phyloP scores from a whole-genome alignment of 2,329 filamentous ascomycete genomes.

The Aureobasidium sp. region DNA sequence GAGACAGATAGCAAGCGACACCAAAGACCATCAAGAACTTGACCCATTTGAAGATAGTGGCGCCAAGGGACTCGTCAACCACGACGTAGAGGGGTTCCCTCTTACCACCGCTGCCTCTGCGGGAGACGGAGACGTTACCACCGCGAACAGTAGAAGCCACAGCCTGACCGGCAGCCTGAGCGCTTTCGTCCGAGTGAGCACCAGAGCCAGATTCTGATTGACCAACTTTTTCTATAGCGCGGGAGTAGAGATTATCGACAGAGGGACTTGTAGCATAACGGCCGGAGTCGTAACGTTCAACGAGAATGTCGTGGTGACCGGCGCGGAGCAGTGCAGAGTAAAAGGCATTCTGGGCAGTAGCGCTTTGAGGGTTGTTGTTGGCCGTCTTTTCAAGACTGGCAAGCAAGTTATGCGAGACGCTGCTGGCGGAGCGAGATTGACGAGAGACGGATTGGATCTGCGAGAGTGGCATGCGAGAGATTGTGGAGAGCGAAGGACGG shows the following conservation, averaged over 20 bases:
- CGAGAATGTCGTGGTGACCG: constrained; percentile 86
- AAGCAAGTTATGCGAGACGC: constrained; percentile 50
- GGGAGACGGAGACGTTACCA: constrained; percentile 52
- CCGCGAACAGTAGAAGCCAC: constrained; percentile 64
- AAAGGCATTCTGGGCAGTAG: constrained; percentile 84
- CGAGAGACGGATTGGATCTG: constrained; percentile 24
- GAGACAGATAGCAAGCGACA: constrained; percentile 67
- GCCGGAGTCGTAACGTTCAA: constrained; percentile 81
- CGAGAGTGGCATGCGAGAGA: constrained; percentile 13
- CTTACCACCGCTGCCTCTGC: constrained; percentile 60
- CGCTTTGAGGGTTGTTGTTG: constrained; percentile 83
- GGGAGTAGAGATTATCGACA: constrained; percentile 70
- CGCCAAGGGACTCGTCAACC: constrained; percentile 79
- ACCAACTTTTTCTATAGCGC: constrained; percentile 59
- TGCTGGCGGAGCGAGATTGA: constrained; percentile 26
- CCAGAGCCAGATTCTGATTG: constrained; percentile 36
- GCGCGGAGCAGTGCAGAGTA: constrained; percentile 85
- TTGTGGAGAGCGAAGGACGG: not conserved
- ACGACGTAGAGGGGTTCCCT: constrained; percentile 89
- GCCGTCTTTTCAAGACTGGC: constrained; percentile 84
- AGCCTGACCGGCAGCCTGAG: constrained; percentile 75
- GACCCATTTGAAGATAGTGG: constrained; percentile 79
- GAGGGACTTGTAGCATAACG: constrained; percentile 73
- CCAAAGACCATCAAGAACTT: constrained; percentile 76
- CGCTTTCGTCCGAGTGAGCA: constrained; percentile 50